Percentiles rank a stretch among this genome's conserved stretches.
Conservation (phyloP, 306 rosid species). For the Vicia sativa region DNA sequence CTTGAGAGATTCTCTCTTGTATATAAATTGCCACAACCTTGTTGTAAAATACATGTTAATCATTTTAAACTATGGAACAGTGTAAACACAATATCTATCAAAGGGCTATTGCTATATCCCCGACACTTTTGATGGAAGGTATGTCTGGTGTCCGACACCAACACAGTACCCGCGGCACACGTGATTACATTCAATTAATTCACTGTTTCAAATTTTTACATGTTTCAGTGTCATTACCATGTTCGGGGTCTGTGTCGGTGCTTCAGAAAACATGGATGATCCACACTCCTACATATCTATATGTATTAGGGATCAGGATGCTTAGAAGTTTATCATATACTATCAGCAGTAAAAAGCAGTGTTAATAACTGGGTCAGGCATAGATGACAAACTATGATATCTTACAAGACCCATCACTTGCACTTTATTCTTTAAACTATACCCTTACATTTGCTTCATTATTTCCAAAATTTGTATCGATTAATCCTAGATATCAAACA, state of each 20-base stretch:
- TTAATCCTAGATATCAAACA: slow-evolving; percentile 15
- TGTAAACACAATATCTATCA: too few species aligned
- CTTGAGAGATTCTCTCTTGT: too few species aligned
- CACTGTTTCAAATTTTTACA: background rate
- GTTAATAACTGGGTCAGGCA: slow-evolving; percentile 10
- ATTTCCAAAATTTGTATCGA: slow-evolving; percentile 7
- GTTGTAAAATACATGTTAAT: too few species aligned
- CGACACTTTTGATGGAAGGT: background rate
- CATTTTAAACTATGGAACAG: too few species aligned
- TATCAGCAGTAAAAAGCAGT: background rate
- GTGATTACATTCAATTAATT: background rate
- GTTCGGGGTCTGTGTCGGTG: too few species aligned
- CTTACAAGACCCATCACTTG: background rate
- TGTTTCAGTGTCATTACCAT: background rate
- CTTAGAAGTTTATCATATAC: background rate
- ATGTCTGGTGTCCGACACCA: background rate
- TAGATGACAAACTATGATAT: background rate
- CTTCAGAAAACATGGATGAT: background rate
- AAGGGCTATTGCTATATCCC: too few species aligned
- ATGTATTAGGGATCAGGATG: background rate
- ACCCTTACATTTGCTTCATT: slow-evolving; percentile 11
- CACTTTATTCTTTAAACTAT: slow-evolving; percentile 1
- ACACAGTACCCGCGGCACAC: background rate
- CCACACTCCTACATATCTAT: background rate
- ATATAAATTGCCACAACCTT: too few species aligned